Conservation (phyloP, 768 basidiomycete genomes). For the Lyophyllum decastes region DNA sequence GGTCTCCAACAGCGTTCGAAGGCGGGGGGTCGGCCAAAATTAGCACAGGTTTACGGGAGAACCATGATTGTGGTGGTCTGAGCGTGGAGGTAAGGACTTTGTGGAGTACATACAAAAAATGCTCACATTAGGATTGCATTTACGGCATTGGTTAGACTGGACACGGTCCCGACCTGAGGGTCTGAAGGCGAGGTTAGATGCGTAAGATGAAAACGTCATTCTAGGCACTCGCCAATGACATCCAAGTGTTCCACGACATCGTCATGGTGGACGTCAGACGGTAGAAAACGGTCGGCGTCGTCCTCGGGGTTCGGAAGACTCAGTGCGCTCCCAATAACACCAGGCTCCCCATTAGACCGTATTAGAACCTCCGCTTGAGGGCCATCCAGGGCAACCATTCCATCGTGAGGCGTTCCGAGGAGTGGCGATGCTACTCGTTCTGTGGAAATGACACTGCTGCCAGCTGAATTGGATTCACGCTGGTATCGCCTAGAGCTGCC, state of each 20-base stretch:
- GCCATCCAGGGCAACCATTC: constrained; percentile 36
- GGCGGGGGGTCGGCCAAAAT: constrained; percentile 49
- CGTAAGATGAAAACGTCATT: background rate
- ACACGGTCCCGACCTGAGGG: constrained; percentile 72
- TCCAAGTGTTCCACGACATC: constrained; percentile 85
- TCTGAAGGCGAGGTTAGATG: constrained; percentile 39
- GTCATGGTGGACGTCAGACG: constrained; percentile 59
- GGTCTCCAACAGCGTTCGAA: constrained; percentile 27
- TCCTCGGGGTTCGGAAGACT: constrained; percentile 24
- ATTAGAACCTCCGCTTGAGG: constrained; percentile 41
- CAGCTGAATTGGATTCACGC: background rate
- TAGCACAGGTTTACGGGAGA: constrained; percentile 70
- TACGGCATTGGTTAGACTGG: constrained; percentile 76
- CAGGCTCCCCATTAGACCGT: constrained; percentile 35
- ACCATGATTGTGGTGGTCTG: constrained; percentile 71
- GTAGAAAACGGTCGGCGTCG: constrained; percentile 6
- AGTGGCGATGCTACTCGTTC: constrained; percentile 13
- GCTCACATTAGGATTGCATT: constrained; percentile 72
- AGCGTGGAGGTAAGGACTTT: constrained; percentile 1
- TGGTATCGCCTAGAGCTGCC: constrained; percentile 16
- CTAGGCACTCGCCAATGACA: constrained; percentile 58
- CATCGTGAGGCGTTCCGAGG: constrained; percentile 20
- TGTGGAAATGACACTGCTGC: constrained; percentile 7
- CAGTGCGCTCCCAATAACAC: constrained; percentile 46
- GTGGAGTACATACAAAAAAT: background rate